Evolutionary conservation across 176 grass and related monocot species (phyloP), one percentile per base, ranked within the genome.

Genomic region (Oryza punctata): DNA sequence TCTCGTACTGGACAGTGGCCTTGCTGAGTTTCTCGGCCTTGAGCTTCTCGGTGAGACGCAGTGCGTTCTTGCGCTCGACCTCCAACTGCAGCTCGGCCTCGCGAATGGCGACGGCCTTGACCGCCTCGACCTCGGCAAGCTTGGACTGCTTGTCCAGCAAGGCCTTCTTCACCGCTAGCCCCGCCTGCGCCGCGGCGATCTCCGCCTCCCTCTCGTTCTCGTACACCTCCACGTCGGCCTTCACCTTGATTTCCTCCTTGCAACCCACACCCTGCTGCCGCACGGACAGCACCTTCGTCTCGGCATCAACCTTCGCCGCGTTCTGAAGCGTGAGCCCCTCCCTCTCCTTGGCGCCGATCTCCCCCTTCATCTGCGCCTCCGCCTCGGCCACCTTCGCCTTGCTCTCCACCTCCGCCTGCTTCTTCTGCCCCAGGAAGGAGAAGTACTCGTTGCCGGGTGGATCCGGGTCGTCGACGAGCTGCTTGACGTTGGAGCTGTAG

Each of bases 401-500:
- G 76, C 93, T 93, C 23, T 79, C 89, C 0, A 89, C 96, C 82
- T 90, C 87, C 87, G 91, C 73, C 82, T 95, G 96, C 18, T 89
- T 98, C 89, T 98, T 95, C 85, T 93, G 91, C 21, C 91, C 91
- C 2, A 95, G 91, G 32, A 88, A 95, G 5, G 91, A 93, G 87
- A 98, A 98, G 78, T 98, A 98, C 87, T 98, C 96, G 40, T 94
- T 89, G 2, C 89, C 91, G 0, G 10, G 29, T 7, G 37, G 1
- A 0, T 38, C 37, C 37, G 37, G 37, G 37, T 95, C 92, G 75
- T 98, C 96, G 1, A 95, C 93, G 0, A 98, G 84, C 46, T 98
- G 96, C 82, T 98, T 98, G 8, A 95, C 93, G 75, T 95, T 95
- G 6, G 96, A 89, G 54, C 93, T 98, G 85, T 95, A 95, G 83